A percentile compares a stretch with the other conserved stretches of the same genome.
Conservation (phyloP, 1,139 yeast genomes). For the Tardiomyces blankii region DNA sequence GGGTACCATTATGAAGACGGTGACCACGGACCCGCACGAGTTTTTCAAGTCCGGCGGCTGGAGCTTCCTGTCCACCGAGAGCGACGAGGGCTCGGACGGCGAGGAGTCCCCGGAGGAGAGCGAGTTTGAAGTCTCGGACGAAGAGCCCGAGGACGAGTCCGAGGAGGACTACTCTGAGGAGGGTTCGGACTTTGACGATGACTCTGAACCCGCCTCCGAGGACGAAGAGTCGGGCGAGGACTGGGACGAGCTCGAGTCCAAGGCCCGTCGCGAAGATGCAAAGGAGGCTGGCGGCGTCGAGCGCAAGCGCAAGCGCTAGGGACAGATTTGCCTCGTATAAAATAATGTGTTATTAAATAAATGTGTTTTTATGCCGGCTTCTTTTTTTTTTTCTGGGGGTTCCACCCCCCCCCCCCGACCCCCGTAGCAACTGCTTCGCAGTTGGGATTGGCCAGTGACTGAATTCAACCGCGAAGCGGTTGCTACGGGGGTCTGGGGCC, state of each 20-base stretch:
- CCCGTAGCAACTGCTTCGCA: too few relatives aligned
- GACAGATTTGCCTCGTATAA: too few relatives aligned
- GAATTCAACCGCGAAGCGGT: too few relatives aligned
- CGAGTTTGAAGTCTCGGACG: constrained; percentile 27
- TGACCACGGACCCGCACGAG: constrained; percentile 85
- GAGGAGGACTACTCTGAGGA: constrained; percentile 16
- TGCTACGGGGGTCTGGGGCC: too few relatives aligned
- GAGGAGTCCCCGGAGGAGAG: constrained; percentile 33
- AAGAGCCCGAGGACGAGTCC: constrained; percentile 18
- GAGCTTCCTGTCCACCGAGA: constrained; percentile 63
- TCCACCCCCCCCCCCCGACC: too few relatives aligned
- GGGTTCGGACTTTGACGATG: constrained; percentile 8
- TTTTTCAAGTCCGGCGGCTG: constrained; percentile 92
- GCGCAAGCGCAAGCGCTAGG: not conserved
- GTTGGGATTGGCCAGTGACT: too few relatives aligned
- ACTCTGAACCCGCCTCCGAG: constrained; percentile 11
- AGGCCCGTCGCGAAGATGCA: constrained; percentile 23
- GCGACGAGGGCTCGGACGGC: constrained; percentile 39
- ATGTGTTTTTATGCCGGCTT: too few relatives aligned
- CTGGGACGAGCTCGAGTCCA: constrained; percentile 28
- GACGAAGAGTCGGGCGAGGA: constrained; percentile 28
- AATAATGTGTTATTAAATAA: too few relatives aligned
- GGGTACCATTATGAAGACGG: constrained; percentile 91
- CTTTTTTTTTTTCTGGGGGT: too few relatives aligned
- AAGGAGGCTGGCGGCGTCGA: not conserved